phyloP scores from a whole-genome alignment of 2,329 filamentous ascomycete species.

The Aspergillus udagawae region DNA sequence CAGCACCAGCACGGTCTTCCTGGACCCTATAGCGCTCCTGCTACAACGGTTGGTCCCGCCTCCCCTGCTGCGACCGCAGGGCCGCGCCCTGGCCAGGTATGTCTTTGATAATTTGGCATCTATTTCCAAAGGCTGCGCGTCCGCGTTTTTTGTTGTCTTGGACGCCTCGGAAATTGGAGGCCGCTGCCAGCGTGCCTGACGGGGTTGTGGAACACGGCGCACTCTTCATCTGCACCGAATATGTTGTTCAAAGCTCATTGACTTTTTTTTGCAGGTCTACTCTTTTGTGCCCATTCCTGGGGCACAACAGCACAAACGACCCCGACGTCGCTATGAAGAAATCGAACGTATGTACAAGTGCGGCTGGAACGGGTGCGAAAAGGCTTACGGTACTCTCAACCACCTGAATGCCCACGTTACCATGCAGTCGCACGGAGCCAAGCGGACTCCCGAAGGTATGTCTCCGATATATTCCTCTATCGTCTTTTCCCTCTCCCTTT shows the following conservation, averaged over 20 bases:
- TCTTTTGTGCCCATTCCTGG: conserved; percentile 97
- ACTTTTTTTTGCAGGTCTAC: conserved; percentile 65
- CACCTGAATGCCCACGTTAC: conserved; percentile 97
- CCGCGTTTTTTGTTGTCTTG: conserved; percentile 26
- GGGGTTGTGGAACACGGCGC: conserved; percentile 16
- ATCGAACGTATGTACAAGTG: conserved; percentile 99
- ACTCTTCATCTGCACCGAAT: conserved; percentile 8
- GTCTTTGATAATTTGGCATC: conserved; percentile 41
- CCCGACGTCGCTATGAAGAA: conserved; percentile 89
- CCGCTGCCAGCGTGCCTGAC: conserved; percentile 14
- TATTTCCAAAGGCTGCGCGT: conserved; percentile 27
- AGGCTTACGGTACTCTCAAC: conserved; percentile 96
- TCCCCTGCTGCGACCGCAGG: conserved; percentile 59
- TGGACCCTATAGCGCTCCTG: conserved; percentile 47
- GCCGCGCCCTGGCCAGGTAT: conserved; percentile 60
- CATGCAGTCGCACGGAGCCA: conserved; percentile 94
- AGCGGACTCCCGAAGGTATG: conserved; percentile 96
- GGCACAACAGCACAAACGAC: conserved; percentile 94
- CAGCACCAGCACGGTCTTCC: conserved; percentile 47
- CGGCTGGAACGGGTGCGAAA: conserved; percentile 97
- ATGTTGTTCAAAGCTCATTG: conserved; percentile 18
- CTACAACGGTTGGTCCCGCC: conserved; percentile 56
- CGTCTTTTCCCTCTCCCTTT: not conserved
- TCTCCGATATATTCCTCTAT: conserved; percentile 26
- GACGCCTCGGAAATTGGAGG: conserved; percentile 18